Conservation (phyloP, 768 basidiomycete species). For the Auriscalpium microsporum region DNA sequence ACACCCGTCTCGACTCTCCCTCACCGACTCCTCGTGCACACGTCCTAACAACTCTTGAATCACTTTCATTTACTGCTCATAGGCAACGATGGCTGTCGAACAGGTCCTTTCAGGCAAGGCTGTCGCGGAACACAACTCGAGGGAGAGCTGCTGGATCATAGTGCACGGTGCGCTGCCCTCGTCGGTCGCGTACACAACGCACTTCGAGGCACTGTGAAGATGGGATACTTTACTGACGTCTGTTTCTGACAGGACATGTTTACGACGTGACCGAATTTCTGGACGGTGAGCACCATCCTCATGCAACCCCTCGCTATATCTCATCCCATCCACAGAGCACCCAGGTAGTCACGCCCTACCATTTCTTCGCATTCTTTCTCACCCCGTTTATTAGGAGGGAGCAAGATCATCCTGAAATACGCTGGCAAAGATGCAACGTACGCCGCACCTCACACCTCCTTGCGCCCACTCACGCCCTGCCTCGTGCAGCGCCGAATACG, state of each 20-base stretch:
- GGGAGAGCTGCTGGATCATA: conserved; percentile 16
- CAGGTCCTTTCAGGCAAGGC: conserved; percentile 6
- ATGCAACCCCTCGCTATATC: not conserved
- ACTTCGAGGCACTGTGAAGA: no score
- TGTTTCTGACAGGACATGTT: conserved; percentile 24
- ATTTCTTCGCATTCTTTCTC: not conserved
- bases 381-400: conserved; percentile 28
- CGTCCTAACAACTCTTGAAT: no score
- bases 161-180: conserved; percentile 7
- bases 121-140: conserved; percentile 11
- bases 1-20: no score
- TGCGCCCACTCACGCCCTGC: not conserved
- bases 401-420: conserved; percentile 44
- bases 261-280: conserved; percentile 39
- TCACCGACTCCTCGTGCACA: no score
- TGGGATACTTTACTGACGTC: not conserved
- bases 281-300: conserved; percentile 18
- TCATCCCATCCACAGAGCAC: conserved; percentile 3
- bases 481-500: conserved; percentile 47
- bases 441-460: not conserved
- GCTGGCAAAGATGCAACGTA: conserved; percentile 45
- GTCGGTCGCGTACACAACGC: no score
- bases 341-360: conserved; percentile 4
- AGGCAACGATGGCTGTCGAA: not conserved
- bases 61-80: no score